Evolutionary conservation across 768 basidiomycete species (phyloP), one percentile per base, ranked within the genome.

Genomic region (Sporobolomyces phaffii): DNA sequence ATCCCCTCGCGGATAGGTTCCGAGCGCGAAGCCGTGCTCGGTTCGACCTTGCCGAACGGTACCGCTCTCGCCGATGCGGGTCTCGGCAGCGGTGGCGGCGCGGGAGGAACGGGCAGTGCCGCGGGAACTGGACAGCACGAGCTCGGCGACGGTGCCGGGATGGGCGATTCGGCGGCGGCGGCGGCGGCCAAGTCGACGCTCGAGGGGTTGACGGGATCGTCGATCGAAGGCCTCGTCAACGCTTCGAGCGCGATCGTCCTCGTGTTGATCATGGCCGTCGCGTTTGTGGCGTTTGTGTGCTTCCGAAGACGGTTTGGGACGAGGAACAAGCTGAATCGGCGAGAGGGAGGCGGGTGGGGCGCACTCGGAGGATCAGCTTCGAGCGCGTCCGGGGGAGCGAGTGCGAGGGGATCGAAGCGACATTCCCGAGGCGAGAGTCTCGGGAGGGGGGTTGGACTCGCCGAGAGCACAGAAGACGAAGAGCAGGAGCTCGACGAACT

Each of bases 1-100:
- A 87, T 93, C 62, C 87, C 90, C 18, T 90, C 88, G 65, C 84
- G 83, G 43, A 81, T 99, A 31, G 96, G 93, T 17, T 81, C 81
- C 45, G 80, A 84, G 38, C 78, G 78, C n/a, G 89, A 91, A 74
- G 61, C 69, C 0, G 72, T 74, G 15, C 63, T 74, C 17, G 71
- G 70, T 20, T 62, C 66, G 47, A 75, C 73, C 26, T 65, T 61
- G 26, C 70, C 70, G 22, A 73, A 75, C 57, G 75, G 73, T 4
- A 72, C 72, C 5, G 70, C 73, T 2, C 38, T 74, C n/a, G 56
- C 69, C 41, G 64, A 61, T 29, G 29, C 38, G 1, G 2, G 20
- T 20, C 24, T 22, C 1, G 17, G 20, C 26, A 18, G 34, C 14
- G 52, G 24, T 13, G 51, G 36, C 1, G 11, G 18, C 26, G 20